Evolutionary conservation across 192 early-diverging fungal species (phyloP).

Genomic region (Allomyces arbusculus): DNA sequence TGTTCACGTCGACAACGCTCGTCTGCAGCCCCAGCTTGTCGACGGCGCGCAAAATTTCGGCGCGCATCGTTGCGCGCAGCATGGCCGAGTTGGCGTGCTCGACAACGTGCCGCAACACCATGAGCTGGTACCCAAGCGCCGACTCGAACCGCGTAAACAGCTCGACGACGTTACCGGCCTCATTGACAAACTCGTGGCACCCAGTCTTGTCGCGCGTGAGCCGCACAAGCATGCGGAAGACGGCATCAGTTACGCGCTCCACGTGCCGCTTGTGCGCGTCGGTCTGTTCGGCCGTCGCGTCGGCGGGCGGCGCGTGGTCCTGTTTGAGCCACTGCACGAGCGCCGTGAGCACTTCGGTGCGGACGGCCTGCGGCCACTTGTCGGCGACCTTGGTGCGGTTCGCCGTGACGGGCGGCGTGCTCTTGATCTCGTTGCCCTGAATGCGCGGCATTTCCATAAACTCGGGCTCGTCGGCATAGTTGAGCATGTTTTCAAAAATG

Average conservation of each 20-base stretch:
- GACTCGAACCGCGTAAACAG: conserved; percentile 47
- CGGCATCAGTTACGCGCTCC: conserved; percentile 23
- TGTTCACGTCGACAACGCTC: conserved; percentile 13
- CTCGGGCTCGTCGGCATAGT: neutral
- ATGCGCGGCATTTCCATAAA: neutral
- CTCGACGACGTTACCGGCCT: conserved; percentile 41
- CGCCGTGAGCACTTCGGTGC: neutral
- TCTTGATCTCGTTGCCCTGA: neutral
- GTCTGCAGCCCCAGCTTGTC: conserved; percentile 8
- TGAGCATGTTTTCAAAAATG: neutral
- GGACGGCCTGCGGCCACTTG: neutral
- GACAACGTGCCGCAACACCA: conserved; percentile 76
- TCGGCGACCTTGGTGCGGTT: neutral
- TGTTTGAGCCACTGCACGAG: neutral
- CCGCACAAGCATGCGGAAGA: conserved; percentile 60
- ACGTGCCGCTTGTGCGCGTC: neutral
- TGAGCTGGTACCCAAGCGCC: conserved; percentile 54
- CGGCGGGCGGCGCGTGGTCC: neutral
- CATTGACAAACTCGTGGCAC: conserved; percentile 45
- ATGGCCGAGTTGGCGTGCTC: conserved; percentile 34
- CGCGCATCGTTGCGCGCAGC: conserved; percentile 44
- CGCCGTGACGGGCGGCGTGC: neutral
- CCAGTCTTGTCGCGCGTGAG: conserved; percentile 46
- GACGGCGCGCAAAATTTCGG: conserved; percentile 36
- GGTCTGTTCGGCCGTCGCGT: conserved; percentile 2